Base-by-base conservation (phyloP, 1,139 yeast species). In the Kazachstania sp. region DNA sequence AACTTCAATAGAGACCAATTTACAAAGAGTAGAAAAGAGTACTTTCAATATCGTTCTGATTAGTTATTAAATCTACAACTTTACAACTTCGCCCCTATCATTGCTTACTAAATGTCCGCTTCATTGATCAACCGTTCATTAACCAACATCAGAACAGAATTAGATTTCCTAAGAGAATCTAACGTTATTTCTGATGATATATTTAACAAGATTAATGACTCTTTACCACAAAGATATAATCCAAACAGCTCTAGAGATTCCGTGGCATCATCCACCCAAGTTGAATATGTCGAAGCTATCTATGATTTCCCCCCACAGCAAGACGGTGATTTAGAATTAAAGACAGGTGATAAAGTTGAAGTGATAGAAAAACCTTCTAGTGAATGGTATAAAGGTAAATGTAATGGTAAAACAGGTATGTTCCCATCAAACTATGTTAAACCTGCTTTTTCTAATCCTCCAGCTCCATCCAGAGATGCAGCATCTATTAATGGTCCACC, bases 321-420 rank as follows among this genome's bases (percentile, higher is more conserved):
- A 62, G 71, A 77, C 0, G 92, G 81, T 38, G 98, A 92, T 64
- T 69, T 92, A 59, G 67, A 65, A 6, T 71, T 92, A 42, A 62
- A 57, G 43, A 74, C 71, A 44, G 97, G 94, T 44, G 92, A 83
- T 53, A 78, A 75, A 59, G 66, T 92, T 46, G 77, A 77, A 37
- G 77, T 92, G 7, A 52, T 78, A 5, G 95, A 88, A 61, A 86
- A 79, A 62, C 73, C 84, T 50, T 86, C 94, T 19, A 75, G 76
- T 37, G 94, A 88, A 63, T 90, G 98, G 97, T 88, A 94, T 87
- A 83, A 79, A 63, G 97, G 98, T 39, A 71, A 71, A 23, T 68
- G 71, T 49, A 74, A 77, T 39, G 77, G 78, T 40, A 65, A 67
- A 26, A 75, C 77, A 8, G 98, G 98, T 26, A 81, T 90, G 58